Evolutionary conservation across 2,329 filamentous ascomycete genomes (phyloP).

Genomic region (Aureobasidium lini): DNA sequence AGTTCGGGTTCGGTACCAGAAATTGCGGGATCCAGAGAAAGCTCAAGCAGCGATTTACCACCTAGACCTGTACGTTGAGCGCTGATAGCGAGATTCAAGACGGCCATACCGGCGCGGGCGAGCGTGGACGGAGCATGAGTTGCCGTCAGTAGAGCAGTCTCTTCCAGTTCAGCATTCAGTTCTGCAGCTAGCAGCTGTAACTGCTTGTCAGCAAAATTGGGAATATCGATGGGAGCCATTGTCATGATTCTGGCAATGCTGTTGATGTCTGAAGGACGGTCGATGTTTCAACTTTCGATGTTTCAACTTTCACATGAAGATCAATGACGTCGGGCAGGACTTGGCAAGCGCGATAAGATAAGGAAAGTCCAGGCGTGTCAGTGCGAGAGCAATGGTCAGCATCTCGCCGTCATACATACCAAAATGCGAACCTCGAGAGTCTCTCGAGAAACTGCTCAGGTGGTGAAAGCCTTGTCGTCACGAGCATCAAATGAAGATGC

Average conservation of each 20-base stretch:
- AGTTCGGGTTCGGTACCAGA: conserved; percentile 41
- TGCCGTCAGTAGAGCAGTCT: conserved; percentile 60
- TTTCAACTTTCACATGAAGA: conserved; percentile 4
- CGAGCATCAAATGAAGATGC: conserved; percentile 5
- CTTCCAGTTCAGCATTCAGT: conserved; percentile 62
- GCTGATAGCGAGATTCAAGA: conserved; percentile 65
- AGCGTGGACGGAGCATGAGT: conserved; percentile 61
- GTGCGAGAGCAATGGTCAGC: neutral
- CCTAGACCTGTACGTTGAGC: conserved; percentile 82
- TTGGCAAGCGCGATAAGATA: conserved; percentile 8
- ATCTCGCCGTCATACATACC: neutral
- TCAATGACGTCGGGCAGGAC: neutral
- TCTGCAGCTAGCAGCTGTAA: conserved; percentile 63
- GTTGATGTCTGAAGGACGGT: neutral
- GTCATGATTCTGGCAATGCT: neutral
- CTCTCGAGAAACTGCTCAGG: conserved; percentile 16
- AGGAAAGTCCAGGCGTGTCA: neutral
- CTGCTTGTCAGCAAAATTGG: conserved; percentile 63
- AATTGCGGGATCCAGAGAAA: conserved; percentile 65
- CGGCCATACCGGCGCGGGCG: conserved; percentile 68
- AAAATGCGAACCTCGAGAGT: conserved; percentile 16
- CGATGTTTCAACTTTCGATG: neutral
- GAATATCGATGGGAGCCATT: conserved; percentile 43
- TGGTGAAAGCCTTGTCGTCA: conserved; percentile 14
- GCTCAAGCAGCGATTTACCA: conserved; percentile 82